Percentiles rank a stretch among this genome's conserved stretches.
These are phyloP conservation scores for Xylaria palmicola DNA, from an alignment of 495 filamentous ascomycete species.

Conservation along the genomic window DNA sequence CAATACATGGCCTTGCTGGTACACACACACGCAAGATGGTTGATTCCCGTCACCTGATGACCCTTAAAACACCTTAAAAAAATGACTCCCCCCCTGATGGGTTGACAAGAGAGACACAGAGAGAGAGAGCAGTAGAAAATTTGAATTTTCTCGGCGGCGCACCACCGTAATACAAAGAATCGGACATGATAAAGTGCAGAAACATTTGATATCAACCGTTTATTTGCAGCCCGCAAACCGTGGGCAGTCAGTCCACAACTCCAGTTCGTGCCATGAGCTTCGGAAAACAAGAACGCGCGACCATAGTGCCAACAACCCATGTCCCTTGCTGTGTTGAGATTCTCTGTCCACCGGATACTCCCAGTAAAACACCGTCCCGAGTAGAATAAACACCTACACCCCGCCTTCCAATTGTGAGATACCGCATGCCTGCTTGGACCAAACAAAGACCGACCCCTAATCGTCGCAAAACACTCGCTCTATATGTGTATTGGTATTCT, in stretches of 20 bases:
- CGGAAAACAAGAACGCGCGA: constrained; percentile 26
- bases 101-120: too few species aligned
- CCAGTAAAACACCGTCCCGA: constrained; percentile 29
- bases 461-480: constrained; percentile 38
- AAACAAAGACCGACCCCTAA: constrained; percentile 28
- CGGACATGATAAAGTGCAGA: constrained; percentile 13
- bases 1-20: constrained; percentile 13
- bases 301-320: constrained; percentile 30
- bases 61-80: too few species aligned
- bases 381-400: constrained; percentile 29
- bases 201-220: constrained; percentile 35
- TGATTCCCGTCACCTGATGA: constrained; percentile 4
- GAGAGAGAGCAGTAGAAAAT: background rate
- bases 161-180: constrained; percentile 15
- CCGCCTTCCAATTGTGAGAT: constrained; percentile 27
- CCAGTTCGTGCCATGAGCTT: constrained; percentile 35
- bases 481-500: constrained; percentile 36
- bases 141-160: constrained; percentile 10
- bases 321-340: constrained; percentile 34
- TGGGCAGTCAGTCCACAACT: constrained; percentile 30
- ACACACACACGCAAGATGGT: constrained; percentile 7
- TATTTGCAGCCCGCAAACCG: constrained; percentile 37
- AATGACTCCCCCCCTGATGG: background rate
- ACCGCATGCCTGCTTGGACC: constrained; percentile 32
- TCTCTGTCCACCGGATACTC: constrained; percentile 32